A percentile compares a stretch with the other conserved stretches of the same genome.
Conservation (phyloP, 192 early-diverging fungal species). For the Rhizophagus sp. region DNA sequence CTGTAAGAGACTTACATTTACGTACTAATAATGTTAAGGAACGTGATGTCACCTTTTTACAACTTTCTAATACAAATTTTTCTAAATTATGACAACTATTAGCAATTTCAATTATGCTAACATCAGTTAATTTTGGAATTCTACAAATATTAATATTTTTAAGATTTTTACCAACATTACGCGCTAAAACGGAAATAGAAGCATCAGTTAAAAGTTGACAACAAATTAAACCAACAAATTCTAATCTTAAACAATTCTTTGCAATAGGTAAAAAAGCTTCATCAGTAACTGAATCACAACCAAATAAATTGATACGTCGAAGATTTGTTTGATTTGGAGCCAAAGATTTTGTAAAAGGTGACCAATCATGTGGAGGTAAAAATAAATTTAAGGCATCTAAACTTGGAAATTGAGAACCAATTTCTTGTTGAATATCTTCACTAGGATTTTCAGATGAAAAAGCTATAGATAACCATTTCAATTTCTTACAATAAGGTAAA, state of each 20-base stretch:
- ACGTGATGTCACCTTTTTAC: background rate
- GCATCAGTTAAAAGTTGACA: background rate
- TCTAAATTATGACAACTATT: background rate
- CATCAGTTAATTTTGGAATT: background rate
- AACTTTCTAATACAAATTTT: background rate
- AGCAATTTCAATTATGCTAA: background rate
- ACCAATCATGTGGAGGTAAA: background rate
- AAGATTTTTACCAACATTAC: background rate
- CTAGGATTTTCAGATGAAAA: background rate
- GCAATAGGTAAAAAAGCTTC: background rate
- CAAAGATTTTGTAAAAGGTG: background rate
- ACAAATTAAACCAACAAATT: background rate
- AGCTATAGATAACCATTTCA: background rate
- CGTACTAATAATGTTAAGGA: background rate
- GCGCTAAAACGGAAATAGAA: background rate
- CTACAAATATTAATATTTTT: background rate
- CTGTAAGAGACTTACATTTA: background rate
- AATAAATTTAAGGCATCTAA: background rate
- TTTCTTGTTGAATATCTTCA: background rate
- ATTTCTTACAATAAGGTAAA: background rate
- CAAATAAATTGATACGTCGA: background rate
- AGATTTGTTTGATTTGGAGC: background rate
- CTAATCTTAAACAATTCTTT: background rate
- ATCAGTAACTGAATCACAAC: background rate
- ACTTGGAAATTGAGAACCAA: background rate